Evolutionary conservation across 225 moss, liverwort and hornwort species (phyloP).

Genomic region (Asterella californica): DNA sequence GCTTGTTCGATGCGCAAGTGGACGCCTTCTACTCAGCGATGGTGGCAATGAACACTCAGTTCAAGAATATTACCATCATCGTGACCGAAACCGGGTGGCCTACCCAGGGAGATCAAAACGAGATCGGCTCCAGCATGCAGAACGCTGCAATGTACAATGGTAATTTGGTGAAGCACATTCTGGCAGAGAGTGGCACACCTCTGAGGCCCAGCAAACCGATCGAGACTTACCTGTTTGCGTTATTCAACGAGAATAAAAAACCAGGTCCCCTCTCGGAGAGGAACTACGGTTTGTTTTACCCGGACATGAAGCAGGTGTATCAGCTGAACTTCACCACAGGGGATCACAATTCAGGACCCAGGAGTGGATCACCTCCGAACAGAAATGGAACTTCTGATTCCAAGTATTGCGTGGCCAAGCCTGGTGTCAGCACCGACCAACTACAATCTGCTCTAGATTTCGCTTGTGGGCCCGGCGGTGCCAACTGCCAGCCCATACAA

Average conservation of each 20-base stretch:
- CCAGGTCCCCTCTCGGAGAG: slow-evolving; percentile 65
- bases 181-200: slow-evolving; percentile 60
- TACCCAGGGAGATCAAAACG: slow-evolving; percentile 48
- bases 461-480: slow-evolving; percentile 40
- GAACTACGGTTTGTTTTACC: slow-evolving; percentile 75
- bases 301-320: slow-evolving; percentile 42
- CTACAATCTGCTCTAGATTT: slow-evolving; percentile 34
- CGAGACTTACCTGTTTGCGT: slow-evolving; percentile 67
- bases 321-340: slow-evolving; percentile 32
- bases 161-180: slow-evolving; percentile 54
- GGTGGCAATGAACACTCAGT: slow-evolving; percentile 30
- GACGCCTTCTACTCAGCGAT: slow-evolving; percentile 67
- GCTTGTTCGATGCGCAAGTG: slow-evolving; percentile 65
- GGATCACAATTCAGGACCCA: neutral
- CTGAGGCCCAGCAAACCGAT: slow-evolving; percentile 53
- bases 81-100: slow-evolving; percentile 84
- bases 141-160: slow-evolving; percentile 70
- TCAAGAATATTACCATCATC: slow-evolving; percentile 48
- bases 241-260: slow-evolving; percentile 77
- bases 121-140: slow-evolving; percentile 51
- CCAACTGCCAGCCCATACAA: slow-evolving; percentile 31
- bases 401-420: slow-evolving; percentile 31
- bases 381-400: neutral
- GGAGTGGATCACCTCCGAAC: neutral
- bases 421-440: slow-evolving; percentile 8